phyloP scores from a whole-genome alignment of 2,329 filamentous ascomycete genomes.

The Alternaria consortialis region DNA sequence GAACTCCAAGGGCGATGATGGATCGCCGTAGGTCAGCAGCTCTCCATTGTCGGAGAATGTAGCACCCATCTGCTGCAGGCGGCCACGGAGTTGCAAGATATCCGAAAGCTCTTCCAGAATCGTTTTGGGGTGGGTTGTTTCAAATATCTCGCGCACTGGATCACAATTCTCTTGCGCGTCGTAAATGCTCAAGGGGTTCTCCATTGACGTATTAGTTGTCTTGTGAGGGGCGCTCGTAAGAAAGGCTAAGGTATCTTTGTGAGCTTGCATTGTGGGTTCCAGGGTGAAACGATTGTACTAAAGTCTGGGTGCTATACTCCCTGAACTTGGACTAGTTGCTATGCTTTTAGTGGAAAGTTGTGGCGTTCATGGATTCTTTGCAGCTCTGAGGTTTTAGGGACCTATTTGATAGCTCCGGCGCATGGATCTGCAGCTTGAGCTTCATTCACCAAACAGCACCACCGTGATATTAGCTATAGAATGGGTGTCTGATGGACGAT shows the following conservation, averaged over 20 bases:
- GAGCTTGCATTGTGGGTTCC: background rate
- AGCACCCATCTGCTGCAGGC: conserved; percentile 17
- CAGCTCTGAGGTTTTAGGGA: background rate
- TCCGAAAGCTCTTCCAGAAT: background rate
- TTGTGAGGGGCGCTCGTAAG: background rate
- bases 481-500: background rate
- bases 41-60: conserved; percentile 15
- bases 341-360: background rate
- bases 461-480: background rate
- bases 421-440: background rate
- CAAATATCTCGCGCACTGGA: background rate
- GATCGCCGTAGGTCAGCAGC: conserved; percentile 19
- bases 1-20: conserved; percentile 7
- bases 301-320: background rate
- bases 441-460: background rate
- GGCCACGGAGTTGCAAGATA: conserved; percentile 4
- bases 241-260: background rate
- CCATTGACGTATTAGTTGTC: background rate
- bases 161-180: background rate
- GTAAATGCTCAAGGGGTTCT: background rate
- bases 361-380: background rate
- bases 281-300: background rate
- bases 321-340: background rate
- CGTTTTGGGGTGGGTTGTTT: background rate
- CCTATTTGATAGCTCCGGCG: background rate